Conservation (phyloP, 2,329 filamentous ascomycete genomes). For the Neofusicoccum parvum region DNA sequence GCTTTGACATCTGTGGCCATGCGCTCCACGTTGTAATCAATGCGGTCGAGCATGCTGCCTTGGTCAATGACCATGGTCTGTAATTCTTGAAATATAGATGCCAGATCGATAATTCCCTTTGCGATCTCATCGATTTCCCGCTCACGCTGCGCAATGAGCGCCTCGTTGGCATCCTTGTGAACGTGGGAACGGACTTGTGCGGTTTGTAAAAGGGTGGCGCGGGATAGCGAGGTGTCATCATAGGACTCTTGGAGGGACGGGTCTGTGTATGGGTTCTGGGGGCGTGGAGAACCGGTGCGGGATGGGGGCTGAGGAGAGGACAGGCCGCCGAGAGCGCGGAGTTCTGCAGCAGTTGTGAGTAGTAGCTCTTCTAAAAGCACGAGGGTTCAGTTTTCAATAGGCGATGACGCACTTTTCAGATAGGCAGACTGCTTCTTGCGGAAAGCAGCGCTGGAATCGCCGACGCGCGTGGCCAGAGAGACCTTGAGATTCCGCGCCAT, state of each 20-base stretch:
- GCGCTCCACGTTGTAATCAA: slow-evolving; percentile 87
- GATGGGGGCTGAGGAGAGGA: slow-evolving; percentile 52
- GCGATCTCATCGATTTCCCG: slow-evolving; percentile 97
- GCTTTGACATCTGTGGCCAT: slow-evolving; percentile 93
- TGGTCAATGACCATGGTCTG: slow-evolving; percentile 78
- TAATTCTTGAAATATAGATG: slow-evolving; percentile 94
- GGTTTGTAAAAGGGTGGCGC: slow-evolving; percentile 82
- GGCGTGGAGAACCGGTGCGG: slow-evolving; percentile 47
- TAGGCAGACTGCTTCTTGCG: slow-evolving; percentile 98
- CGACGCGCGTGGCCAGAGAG: slow-evolving; percentile 81
- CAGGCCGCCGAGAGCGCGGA: slow-evolving; percentile 50
- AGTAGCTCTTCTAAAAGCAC: background rate
- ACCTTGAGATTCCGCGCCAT: slow-evolving; percentile 98
- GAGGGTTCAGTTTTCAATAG: background rate
- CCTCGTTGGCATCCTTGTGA: slow-evolving; percentile 67
- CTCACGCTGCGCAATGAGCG: slow-evolving; percentile 86
- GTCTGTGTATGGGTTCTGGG: slow-evolving; percentile 72
- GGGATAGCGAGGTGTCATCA: slow-evolving; percentile 87
- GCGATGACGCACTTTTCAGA: slow-evolving; percentile 72
- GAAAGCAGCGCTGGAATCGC: slow-evolving; percentile 89
- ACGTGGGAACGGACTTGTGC: slow-evolving; percentile 60
- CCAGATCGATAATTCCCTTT: slow-evolving; percentile 94
- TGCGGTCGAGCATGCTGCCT: slow-evolving; percentile 54
- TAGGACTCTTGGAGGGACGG: slow-evolving; percentile 87
- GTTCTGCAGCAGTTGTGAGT: slow-evolving; percentile 36